These are phyloP conservation scores for Silene noctiflora DNA, from an alignment of 179 eudicot species.

Conservation along the genomic window DNA sequence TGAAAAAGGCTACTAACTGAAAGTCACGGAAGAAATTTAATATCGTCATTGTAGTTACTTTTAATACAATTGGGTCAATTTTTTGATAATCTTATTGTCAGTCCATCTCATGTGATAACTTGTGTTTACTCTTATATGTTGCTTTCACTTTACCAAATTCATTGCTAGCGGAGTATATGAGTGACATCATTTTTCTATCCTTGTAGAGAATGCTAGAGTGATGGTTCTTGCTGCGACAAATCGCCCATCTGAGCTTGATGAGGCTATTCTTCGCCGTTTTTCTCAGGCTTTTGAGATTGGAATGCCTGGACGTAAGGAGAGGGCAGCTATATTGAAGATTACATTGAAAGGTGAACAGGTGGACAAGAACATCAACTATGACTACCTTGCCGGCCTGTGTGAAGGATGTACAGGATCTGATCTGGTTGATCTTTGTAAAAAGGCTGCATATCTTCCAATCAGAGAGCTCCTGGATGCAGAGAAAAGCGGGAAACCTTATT, in stretches of 20 bases:
- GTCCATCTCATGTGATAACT: no score
- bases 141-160: no score
- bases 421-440: conserved; percentile 82
- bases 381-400: conserved; percentile 64
- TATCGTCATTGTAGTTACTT: no score
- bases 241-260: conserved; percentile 96
- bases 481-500: conserved; percentile 59
- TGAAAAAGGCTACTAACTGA: not conserved
- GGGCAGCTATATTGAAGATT: conserved; percentile 72
- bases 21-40: not conserved
- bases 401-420: conserved; percentile 92
- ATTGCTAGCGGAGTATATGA: not conserved
- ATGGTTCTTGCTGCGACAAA: conserved; percentile 99
- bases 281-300: conserved; percentile 97
- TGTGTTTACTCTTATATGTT: no score
- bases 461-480: conserved; percentile 84
- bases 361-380: conserved; percentile 59
- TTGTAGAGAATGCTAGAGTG: conserved; percentile 81
- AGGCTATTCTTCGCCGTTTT: conserved; percentile 90
- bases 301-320: conserved; percentile 61
- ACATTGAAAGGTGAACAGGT: conserved; percentile 72
- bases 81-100: no score
- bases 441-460: conserved; percentile 88
- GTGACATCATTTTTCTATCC: not conserved
- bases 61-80: not conserved